Conservation (phyloP, 164 flowering plant genomes). For the Annona squamosa region DNA sequence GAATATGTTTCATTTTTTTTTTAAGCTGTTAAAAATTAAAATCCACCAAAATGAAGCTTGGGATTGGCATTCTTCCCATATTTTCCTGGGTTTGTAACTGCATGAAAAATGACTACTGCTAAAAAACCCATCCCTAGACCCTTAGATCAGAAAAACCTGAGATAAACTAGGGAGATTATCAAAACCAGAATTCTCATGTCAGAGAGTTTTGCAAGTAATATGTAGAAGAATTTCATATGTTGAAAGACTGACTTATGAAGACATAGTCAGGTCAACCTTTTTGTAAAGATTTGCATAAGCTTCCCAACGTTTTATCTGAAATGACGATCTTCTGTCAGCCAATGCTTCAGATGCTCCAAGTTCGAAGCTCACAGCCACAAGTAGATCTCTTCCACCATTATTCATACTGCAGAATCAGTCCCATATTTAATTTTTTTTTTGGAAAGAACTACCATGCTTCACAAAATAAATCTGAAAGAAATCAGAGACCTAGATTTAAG, state of each 20-base stretch:
- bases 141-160: background rate
- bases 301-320: constrained; percentile 76
- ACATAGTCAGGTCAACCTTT: constrained; percentile 43
- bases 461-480: background rate
- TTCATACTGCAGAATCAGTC: constrained; percentile 53
- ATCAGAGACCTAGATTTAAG: background rate
- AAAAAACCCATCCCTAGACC: no score
- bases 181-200: background rate
- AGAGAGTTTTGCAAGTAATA: background rate
- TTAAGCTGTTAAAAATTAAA: no score
- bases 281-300: constrained; percentile 80
- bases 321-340: constrained; percentile 77
- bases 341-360: constrained; percentile 87
- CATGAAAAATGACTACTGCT: no score
- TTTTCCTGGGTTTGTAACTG: no score
- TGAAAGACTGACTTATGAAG: background rate
- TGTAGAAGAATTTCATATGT: background rate
- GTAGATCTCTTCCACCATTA: constrained; percentile 78
- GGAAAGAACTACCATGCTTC: background rate
- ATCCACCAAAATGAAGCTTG: no score
- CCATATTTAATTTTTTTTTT: background rate
- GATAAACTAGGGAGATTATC: background rate
- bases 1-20: no score
- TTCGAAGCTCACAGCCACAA: constrained; percentile 92
- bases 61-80: no score